These are phyloP conservation scores for Hypoxylon trugodes DNA, from an alignment of 495 filamentous ascomycete genomes.

Conservation along the genomic window DNA sequence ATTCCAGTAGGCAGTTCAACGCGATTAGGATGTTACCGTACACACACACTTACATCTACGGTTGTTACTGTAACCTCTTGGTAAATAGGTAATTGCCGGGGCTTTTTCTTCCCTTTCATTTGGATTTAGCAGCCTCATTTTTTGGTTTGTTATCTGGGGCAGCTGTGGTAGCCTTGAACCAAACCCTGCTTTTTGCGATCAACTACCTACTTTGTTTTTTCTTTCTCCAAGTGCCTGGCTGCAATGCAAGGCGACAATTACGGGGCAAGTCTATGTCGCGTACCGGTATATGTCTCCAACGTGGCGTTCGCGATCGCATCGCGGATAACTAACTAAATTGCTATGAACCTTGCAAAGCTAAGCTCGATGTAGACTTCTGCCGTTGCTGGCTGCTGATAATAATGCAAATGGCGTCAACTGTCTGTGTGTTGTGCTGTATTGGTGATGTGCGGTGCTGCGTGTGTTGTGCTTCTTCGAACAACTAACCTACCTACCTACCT, in stretches of 20 bases:
- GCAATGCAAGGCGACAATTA: constrained; percentile 30
- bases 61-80: constrained; percentile 32
- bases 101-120: too few species aligned
- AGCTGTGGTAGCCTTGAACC: constrained; percentile 37
- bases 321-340: too few species aligned
- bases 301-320: constrained; percentile 8
- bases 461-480: too few species aligned
- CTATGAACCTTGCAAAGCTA: too few species aligned
- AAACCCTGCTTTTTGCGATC: constrained; percentile 23
- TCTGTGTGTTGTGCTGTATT: too few species aligned
- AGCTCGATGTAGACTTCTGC: too few species aligned
- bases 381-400: constrained; percentile 16
- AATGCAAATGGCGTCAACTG: too few species aligned
- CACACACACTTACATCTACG: constrained; percentile 35
- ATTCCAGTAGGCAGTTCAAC: constrained; percentile 30
- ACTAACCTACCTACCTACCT: too few species aligned
- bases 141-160: too few species aligned
- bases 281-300: constrained; percentile 12
- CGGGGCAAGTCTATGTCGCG: constrained; percentile 10
- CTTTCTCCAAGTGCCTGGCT: constrained; percentile 4
- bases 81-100: constrained; percentile 25
- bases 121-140: constrained; percentile 38
- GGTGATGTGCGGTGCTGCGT: too few species aligned
- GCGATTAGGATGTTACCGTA: constrained; percentile 39
- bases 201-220: too few species aligned